These are phyloP conservation scores for Rhizopogon parksii DNA, from an alignment of 1,284 basidiomycete genomes.

Conservation along the genomic window DNA sequence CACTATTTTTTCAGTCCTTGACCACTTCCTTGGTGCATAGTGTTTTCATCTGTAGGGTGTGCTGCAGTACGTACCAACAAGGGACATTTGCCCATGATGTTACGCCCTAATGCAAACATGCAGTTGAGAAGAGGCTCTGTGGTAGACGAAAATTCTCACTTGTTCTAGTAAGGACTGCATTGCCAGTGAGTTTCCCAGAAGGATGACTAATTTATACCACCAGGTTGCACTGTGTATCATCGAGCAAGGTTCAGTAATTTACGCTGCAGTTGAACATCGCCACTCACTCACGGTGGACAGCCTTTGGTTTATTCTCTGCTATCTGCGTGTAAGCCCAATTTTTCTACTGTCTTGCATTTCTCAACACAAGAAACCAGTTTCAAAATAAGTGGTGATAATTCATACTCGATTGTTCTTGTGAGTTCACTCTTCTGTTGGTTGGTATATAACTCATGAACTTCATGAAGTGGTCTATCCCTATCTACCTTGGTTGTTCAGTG, in stretches of 20 bases:
- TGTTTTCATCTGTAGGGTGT: not conserved
- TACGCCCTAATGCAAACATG: not conserved
- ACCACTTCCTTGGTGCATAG: not conserved
- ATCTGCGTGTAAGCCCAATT: not conserved
- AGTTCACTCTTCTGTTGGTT: not conserved
- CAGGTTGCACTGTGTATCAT: not conserved
- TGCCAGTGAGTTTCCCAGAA: no score
- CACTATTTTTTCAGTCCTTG: not conserved
- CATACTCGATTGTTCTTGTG: not conserved
- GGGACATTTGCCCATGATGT: not conserved
- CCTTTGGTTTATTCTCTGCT: not conserved
- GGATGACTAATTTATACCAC: not conserved
- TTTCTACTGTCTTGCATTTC: not conserved
- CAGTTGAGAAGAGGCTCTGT: not conserved
- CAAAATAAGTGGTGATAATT: not conserved
- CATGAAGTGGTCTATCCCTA: not conserved
- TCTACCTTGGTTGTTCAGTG: not conserved
- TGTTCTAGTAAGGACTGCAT: not conserved
- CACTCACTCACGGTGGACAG: not conserved
- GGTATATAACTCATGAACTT: not conserved
- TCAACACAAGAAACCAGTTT: not conserved
- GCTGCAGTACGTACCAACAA: not conserved
- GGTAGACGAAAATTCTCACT: not conserved
- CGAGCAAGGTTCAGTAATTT: not conserved
- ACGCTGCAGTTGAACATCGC: not conserved